These are phyloP conservation scores for Xanthoceras sorbifolium DNA, from an alignment of 345 rosid species.

Conservation along the genomic window DNA sequence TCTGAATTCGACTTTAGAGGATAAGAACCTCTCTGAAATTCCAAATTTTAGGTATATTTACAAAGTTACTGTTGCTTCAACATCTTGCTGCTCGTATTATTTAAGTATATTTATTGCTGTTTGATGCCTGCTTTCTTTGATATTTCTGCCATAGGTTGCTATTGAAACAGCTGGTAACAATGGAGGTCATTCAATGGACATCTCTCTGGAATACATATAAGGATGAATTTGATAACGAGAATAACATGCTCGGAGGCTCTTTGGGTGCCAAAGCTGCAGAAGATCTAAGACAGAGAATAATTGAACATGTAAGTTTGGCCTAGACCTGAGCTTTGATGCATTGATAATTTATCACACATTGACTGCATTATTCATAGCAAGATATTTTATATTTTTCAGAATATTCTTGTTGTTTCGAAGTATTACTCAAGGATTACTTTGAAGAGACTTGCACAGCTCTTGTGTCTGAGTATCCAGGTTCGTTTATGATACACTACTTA, in stretches of 20 bases:
- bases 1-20: slow-evolving; percentile 74
- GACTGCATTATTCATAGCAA: neutral
- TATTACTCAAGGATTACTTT: slow-evolving; percentile 86
- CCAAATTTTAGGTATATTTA: slow-evolving; percentile 69
- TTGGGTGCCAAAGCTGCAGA: slow-evolving; percentile 93
- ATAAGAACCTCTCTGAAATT: slow-evolving; percentile 77
- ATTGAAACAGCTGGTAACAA: slow-evolving; percentile 85
- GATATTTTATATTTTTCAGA: slow-evolving; percentile 51
- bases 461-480: slow-evolving; percentile 86
- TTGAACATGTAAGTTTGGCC: slow-evolving; percentile 72
- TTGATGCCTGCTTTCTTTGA: slow-evolving; percentile 7
- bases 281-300: slow-evolving; percentile 86
- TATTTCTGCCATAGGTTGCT: slow-evolving; percentile 52
- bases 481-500: neutral
- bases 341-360: slow-evolving; percentile 1
- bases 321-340: neutral
- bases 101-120: neutral
- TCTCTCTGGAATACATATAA: slow-evolving; percentile 82
- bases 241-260: slow-evolving; percentile 80
- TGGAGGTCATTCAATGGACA: slow-evolving; percentile 99
- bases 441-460: slow-evolving; percentile 85
- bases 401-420: slow-evolving; percentile 94
- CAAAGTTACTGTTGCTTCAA: neutral
- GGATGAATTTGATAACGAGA: slow-evolving; percentile 88
- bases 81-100: neutral